Conservation (phyloP, 2,329 filamentous ascomycete species). For the Orbilia ellipsospora region DNA sequence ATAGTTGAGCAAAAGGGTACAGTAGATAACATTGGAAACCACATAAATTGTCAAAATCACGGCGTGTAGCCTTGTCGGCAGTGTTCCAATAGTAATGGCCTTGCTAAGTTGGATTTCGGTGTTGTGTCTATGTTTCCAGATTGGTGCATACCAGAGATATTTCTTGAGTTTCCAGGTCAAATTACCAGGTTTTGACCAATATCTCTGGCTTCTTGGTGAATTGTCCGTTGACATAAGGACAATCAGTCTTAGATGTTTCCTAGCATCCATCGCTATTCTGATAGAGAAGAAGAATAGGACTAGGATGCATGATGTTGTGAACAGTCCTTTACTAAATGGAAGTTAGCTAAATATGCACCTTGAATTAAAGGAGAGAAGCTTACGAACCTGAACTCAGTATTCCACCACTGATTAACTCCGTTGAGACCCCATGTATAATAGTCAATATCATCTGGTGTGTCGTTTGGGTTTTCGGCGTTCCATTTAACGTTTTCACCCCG, state of each 20-base stretch:
- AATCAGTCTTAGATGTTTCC: slow-evolving; percentile 37
- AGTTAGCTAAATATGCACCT: slow-evolving; percentile 10
- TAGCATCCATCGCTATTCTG: slow-evolving; percentile 42
- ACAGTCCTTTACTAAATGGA: slow-evolving; percentile 45
- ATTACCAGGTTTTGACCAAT: slow-evolving; percentile 57
- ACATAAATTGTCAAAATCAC: slow-evolving; percentile 70
- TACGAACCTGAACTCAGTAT: slow-evolving; percentile 50
- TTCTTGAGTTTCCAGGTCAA: slow-evolving; percentile 65
- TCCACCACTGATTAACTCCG: slow-evolving; percentile 53
- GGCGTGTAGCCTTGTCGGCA: slow-evolving; percentile 75
- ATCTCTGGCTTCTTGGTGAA: slow-evolving; percentile 58
- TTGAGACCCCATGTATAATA: slow-evolving; percentile 54
- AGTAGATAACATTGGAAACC: slow-evolving; percentile 71
- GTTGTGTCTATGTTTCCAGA: slow-evolving; percentile 81
- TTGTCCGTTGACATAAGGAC: slow-evolving; percentile 48
- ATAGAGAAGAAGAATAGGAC: slow-evolving; percentile 50
- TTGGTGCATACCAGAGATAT: slow-evolving; percentile 75
- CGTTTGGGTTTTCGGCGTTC: slow-evolving; percentile 46
- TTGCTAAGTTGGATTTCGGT: slow-evolving; percentile 75
- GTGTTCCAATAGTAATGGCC: slow-evolving; percentile 77
- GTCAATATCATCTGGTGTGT: slow-evolving; percentile 45
- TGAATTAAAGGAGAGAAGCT: neutral
- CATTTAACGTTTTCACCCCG: slow-evolving; percentile 37
- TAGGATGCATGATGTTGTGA: slow-evolving; percentile 51
- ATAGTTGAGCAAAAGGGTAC: slow-evolving; percentile 72